These are phyloP conservation scores for Kazachstania viticola DNA, from an alignment of 805 yeast genomes.

Conservation along the genomic window DNA sequence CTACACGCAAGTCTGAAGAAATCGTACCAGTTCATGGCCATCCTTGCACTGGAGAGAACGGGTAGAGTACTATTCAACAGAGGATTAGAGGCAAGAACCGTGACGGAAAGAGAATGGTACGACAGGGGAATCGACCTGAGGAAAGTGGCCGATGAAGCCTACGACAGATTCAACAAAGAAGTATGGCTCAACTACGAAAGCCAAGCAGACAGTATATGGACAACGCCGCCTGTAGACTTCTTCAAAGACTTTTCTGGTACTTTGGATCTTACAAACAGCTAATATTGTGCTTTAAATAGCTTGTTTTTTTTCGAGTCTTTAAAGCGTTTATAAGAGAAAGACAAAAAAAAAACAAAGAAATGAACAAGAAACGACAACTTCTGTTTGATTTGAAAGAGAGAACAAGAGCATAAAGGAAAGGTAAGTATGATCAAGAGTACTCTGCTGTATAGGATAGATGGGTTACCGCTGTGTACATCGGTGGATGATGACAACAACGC, in stretches of 20 bases:
- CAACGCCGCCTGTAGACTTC: not conserved
- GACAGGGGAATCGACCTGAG: constrained; percentile 5
- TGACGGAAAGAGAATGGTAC: constrained; percentile 9
- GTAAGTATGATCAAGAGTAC: constrained; percentile 70
- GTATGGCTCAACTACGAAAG: constrained; percentile 5
- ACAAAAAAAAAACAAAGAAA: too few relatives aligned
- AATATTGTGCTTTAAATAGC: too few relatives aligned
- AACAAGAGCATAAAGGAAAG: too few relatives aligned
- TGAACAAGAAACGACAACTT: too few relatives aligned
- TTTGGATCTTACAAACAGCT: too few relatives aligned
- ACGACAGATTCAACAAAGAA: constrained; percentile 7
- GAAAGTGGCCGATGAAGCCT: constrained; percentile 5
- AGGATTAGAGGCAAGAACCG: constrained; percentile 12
- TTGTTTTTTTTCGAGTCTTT: too few relatives aligned
- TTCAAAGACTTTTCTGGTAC: too few relatives aligned
- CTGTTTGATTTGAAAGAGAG: too few relatives aligned
- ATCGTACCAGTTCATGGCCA: constrained; percentile 11
- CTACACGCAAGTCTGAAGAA: constrained; percentile 7
- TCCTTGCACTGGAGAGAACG: constrained; percentile 15
- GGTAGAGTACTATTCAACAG: constrained; percentile 15
- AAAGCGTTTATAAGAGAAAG: too few relatives aligned
- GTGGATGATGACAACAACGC: constrained; percentile 66
- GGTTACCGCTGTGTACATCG: constrained; percentile 86
- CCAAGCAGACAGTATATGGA: not conserved
- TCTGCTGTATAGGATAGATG: constrained; percentile 52